phyloP scores from a whole-genome alignment of 495 filamentous ascomycete genomes.

The Aspergillus coremiiformis region DNA sequence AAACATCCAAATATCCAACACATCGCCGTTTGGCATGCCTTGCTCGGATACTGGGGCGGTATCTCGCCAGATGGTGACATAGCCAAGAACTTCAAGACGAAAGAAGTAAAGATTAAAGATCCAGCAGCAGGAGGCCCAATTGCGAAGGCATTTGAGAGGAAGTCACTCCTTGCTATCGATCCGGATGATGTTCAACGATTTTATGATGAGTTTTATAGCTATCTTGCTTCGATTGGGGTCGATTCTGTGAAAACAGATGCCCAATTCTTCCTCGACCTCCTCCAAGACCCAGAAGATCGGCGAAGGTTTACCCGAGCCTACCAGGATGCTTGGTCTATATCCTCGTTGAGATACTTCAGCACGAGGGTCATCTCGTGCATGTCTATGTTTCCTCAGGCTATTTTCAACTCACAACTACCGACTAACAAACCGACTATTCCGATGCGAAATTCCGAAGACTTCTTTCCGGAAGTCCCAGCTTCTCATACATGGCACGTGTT shows the following conservation, averaged over 20 bases:
- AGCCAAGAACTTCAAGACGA: slow-evolving; percentile 69
- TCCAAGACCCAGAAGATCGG: slow-evolving; percentile 58
- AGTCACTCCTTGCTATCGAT: slow-evolving; percentile 53
- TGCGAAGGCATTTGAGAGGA: slow-evolving; percentile 16
- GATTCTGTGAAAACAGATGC: slow-evolving; percentile 87
- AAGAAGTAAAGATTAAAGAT: slow-evolving; percentile 53
- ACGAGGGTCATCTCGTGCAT: slow-evolving; percentile 83
- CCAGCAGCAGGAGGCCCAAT: slow-evolving; percentile 54
- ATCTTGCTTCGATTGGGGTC: slow-evolving; percentile 60
- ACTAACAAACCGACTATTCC: slow-evolving; percentile 59
- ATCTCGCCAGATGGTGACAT: slow-evolving; percentile 66
- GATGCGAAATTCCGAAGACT: slow-evolving; percentile 89
- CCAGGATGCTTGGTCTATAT: slow-evolving; percentile 78
- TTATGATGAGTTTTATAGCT: slow-evolving; percentile 89
- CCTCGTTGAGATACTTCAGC: slow-evolving; percentile 68
- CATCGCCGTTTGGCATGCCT: slow-evolving; percentile 90
- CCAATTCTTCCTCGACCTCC: slow-evolving; percentile 77
- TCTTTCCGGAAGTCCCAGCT: slow-evolving; percentile 68
- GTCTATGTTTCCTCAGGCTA: slow-evolving; percentile 73
- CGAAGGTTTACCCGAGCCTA: slow-evolving; percentile 63
- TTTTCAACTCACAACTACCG: slow-evolving; percentile 78
- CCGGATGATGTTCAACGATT: slow-evolving; percentile 63
- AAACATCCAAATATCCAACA: slow-evolving; percentile 68
- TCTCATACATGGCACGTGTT: slow-evolving; percentile 94
- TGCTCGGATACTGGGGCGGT: slow-evolving; percentile 95